Base-by-base conservation (phyloP, 2,329 filamentous ascomycete species). In the Purpureocillium takamizusanense region DNA sequence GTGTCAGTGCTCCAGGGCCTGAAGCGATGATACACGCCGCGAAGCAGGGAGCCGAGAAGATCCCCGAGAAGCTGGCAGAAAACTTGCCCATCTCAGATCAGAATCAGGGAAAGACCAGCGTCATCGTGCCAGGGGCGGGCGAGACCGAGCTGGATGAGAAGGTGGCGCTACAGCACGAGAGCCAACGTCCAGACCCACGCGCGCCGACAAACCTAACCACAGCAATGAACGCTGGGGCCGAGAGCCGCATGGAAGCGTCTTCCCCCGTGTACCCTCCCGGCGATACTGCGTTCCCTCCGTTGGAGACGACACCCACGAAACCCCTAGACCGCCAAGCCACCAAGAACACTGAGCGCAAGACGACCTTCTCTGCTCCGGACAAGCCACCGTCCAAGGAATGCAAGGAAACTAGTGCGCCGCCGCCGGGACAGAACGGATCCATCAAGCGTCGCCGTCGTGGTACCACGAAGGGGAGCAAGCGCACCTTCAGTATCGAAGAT, bases 401-500 rank as follows among this genome's bases (percentile, higher is more conserved):
- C 39, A 57, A 49, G 41, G 59, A 56, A 37, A 54, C 49, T 39
- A 59, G 53, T 32, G 41, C 41, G 14, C 45, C 54, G 8, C 47
- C 49, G 39, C 56, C 57, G 45, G 58, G 54, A 33, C 59, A 51
- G 37, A 51, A 59, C 9, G 69, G 70, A 4, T 77, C 76, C 16
- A 66, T 76, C 39, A 79, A 70, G 53, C 72, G 76, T 35, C 73
- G 83, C 33, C 74, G 82, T 34, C 74, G 86, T 25, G 79, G 76
- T 1, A 83, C 78, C 21, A 89, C 84, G 30, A 82, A 77, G 61
- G 74, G 76, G 42, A 83, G 76, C 49, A 75, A 76, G 25, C 74
- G 77, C 31, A 76, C 76, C 1, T 77, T 81, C 48, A 67, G 73
- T 39, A 71, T 72, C 1, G 89, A 95, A 44, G 87, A 94, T 37